Base-by-base conservation (phyloP, 192 early-diverging fungal species). In the Lobosporangium transversale region DNA sequence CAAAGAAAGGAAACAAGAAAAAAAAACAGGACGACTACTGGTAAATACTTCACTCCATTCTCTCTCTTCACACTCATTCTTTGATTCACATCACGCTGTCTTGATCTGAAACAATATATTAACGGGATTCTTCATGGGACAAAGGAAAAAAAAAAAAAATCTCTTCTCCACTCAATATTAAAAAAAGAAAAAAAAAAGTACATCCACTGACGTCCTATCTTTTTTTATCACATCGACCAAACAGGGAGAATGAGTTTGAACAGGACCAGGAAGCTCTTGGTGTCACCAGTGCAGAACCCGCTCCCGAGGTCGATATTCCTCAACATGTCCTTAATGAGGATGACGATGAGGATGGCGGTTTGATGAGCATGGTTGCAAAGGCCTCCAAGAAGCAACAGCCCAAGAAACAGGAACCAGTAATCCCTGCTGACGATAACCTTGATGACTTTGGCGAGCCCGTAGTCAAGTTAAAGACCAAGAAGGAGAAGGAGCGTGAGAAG, bases 401-500 rank as follows among this genome's bases (percentile, higher is more conserved):
- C 31, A 53, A 79, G 70, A 47, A 47, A 44, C 35, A 60, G 44
- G 44, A 1, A 4, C 1, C 3, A 55, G 66, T 23, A 14, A 63
- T 64, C 10, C 69, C 79, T 56, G 57, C 68, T 7, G 79, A 80
- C 26, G 67, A 61, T 10, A 62, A 73, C 20, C 51, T 82, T 12
- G 85, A 84, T 17, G 81, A 83, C 23, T 79, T 79, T 20, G 81
- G 80, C 23, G 83, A 61, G 11, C 59, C 66, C 17, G 71, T 67
- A 17, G 40, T 81, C 45, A 79, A 82, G 62, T 84, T 93, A 30
- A 89, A 94, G 79, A 89, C 91, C 40, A 95, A 95, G 73, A 94
- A 94, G 76, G 93, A 95, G 58, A 95, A 95, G 80, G 94, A 95
- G 67, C 85, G 85, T 64, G 86, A 94, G 60, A 89, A 92, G 65